A percentile compares a stretch with the other conserved stretches of the same genome.
Evolutionary conservation across 768 basidiomycete species (phyloP).

Genomic region (Brasilioporus rufonigricans): DNA sequence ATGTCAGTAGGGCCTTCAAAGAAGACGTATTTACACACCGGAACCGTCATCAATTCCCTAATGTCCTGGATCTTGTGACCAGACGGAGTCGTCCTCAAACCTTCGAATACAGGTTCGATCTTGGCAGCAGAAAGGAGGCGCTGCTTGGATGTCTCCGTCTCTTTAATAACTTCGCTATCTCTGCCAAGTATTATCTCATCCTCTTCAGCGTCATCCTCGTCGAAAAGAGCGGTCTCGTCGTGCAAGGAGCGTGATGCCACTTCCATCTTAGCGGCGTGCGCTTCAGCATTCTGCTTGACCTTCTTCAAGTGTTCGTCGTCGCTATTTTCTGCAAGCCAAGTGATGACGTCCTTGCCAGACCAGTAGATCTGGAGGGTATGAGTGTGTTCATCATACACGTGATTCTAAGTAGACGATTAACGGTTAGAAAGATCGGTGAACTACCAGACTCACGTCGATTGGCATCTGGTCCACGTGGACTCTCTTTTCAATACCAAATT

Average conservation of each 20-base stretch:
- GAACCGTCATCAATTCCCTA: slow-evolving; percentile 88
- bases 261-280: slow-evolving; percentile 90
- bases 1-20: slow-evolving; percentile 3
- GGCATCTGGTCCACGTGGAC: slow-evolving; percentile 99
- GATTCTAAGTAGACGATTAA: slow-evolving; percentile 58
- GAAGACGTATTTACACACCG: slow-evolving; percentile 50
- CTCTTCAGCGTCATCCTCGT: slow-evolving; percentile 79
- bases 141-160: slow-evolving; percentile 71
- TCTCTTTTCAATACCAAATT: slow-evolving; percentile 98
- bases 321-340: slow-evolving; percentile 91
- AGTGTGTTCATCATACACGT: slow-evolving; percentile 93
- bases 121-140: slow-evolving; percentile 74
- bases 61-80: slow-evolving; percentile 98
- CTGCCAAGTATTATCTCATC: slow-evolving; percentile 81
- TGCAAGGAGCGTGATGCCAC: slow-evolving; percentile 81
- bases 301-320: slow-evolving; percentile 96
- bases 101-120: slow-evolving; percentile 78
- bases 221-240: slow-evolving; percentile 85
- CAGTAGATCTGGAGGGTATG: slow-evolving; percentile 95
- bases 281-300: slow-evolving; percentile 90
- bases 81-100: slow-evolving; percentile 62
- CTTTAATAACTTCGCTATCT: slow-evolving; percentile 38
- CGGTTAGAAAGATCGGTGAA: neutral
- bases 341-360: slow-evolving; percentile 92
- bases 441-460: slow-evolving; percentile 66